A percentile compares a stretch with the other conserved stretches of the same genome.
phyloP scores from a whole-genome alignment of 257 asterid species.

The Oldenlandia corymbosa region DNA sequence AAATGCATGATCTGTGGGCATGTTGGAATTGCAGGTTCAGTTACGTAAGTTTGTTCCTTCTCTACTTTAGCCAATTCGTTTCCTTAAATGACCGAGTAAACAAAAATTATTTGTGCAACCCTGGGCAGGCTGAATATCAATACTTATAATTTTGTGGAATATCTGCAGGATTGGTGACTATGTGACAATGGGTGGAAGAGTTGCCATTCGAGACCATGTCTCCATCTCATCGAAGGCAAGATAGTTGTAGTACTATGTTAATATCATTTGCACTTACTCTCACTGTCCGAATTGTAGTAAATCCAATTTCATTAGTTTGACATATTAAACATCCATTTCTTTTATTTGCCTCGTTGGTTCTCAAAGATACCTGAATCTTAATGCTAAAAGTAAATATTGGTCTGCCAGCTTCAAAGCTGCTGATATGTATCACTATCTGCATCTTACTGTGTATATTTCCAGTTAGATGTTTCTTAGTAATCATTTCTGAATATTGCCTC shows the following conservation, averaged over 20 bases:
- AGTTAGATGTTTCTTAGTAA: neutral
- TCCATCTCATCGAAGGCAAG: slow-evolving; percentile 61
- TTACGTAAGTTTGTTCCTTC: slow-evolving; percentile 40
- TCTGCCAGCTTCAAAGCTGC: neutral
- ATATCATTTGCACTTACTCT: neutral
- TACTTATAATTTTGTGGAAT: neutral
- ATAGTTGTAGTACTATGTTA: neutral
- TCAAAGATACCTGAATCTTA: neutral
- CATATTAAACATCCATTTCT: neutral
- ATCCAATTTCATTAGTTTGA: neutral
- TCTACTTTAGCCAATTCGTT: neutral
- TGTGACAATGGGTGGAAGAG: slow-evolving; percentile 79
- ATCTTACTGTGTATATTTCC: neutral
- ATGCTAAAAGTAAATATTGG: neutral
- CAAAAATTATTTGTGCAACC: neutral
- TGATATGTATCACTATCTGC: neutral
- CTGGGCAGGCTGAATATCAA: neutral
- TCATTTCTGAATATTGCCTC: neutral
- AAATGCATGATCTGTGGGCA: slow-evolving; percentile 85
- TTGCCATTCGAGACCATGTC: slow-evolving; percentile 72
- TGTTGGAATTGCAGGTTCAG: slow-evolving; percentile 94
- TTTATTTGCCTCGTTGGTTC: neutral
- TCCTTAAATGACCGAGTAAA: neutral
- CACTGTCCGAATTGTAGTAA: neutral
- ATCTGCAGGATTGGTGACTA: slow-evolving; percentile 66